Conservation (phyloP, 208 protist genomes). For the Lotmaria passim region DNA sequence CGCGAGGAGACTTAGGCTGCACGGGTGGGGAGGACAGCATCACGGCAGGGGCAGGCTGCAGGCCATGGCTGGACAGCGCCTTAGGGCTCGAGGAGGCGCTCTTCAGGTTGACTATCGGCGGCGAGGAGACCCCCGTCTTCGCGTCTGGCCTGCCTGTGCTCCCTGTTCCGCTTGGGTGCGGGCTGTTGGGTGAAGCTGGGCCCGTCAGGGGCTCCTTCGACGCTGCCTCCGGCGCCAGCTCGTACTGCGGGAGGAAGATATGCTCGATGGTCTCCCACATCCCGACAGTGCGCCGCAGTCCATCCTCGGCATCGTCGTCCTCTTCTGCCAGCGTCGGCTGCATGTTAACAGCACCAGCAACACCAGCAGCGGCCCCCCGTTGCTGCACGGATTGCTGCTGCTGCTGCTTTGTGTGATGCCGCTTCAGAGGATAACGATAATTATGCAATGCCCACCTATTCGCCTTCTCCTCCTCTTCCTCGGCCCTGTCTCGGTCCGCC, state of each 20-base stretch:
- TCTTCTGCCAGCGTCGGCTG: constrained; percentile 1
- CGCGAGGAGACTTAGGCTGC: not conserved
- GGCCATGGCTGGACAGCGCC: constrained; percentile 3
- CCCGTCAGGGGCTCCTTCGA: constrained; percentile 24
- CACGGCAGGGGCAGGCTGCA: constrained; percentile 1
- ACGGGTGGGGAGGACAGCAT: not conserved
- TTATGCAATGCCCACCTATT: not conserved
- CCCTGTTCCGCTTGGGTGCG: not conserved
- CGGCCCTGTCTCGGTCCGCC: constrained; percentile 1
- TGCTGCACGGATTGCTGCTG: not conserved
- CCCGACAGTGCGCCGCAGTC: constrained; percentile 31
- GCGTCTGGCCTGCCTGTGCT: not conserved
- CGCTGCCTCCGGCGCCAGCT: constrained; percentile 35
- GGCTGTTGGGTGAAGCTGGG: constrained; percentile 19
- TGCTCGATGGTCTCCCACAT: constrained; percentile 57
- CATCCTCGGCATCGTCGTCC: constrained; percentile 22
- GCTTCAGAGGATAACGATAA: not conserved
- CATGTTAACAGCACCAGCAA: not conserved
- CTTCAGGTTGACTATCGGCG: not conserved
- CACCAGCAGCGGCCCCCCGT: not conserved
- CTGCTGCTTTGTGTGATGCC: not conserved
- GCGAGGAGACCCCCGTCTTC: not conserved
- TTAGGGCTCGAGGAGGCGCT: constrained; percentile 5
- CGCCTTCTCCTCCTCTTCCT: constrained; percentile 3
- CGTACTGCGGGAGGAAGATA: constrained; percentile 65